Conservation (phyloP, 2,329 filamentous ascomycete species). For the Plectosphaerella cucumerina region DNA sequence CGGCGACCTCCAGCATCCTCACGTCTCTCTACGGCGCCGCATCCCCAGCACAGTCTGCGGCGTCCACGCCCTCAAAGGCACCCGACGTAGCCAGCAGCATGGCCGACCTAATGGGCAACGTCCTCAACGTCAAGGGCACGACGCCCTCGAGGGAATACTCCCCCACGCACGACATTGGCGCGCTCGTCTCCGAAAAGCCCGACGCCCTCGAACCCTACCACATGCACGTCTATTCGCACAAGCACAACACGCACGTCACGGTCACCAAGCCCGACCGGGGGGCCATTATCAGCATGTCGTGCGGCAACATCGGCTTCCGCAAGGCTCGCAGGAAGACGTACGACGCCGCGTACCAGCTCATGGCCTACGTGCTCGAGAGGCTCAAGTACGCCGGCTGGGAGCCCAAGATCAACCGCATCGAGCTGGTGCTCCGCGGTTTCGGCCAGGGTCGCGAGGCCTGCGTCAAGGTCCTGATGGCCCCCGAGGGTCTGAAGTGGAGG, state of each 20-base stretch:
- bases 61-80: not conserved
- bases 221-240: conserved; percentile 80
- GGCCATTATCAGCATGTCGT: conserved; percentile 73
- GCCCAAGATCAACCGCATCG: conserved; percentile 69
- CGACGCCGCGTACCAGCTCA: conserved; percentile 88
- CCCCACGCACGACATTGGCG: conserved; percentile 1
- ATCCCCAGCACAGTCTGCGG: not conserved
- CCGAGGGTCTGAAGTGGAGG: conserved; percentile 73
- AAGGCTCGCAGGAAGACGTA: conserved; percentile 78
- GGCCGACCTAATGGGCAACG: conserved; percentile 29
- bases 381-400: conserved; percentile 80
- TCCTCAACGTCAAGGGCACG: conserved; percentile 22
- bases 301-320: conserved; percentile 87
- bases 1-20: conserved; percentile 11
- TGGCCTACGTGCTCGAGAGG: conserved; percentile 75
- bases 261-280: conserved; percentile 78
- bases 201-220: conserved; percentile 64
- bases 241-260: conserved; percentile 95
- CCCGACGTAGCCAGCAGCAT: not conserved
- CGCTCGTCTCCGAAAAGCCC: conserved; percentile 2
- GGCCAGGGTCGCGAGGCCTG: conserved; percentile 84
- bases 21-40: conserved; percentile 10
- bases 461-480: conserved; percentile 82
- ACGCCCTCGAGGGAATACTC: not conserved
- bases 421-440: conserved; percentile 81